Evolutionary conservation across 805 yeast species (phyloP).

Genomic region (Kodamaea leandrae): DNA sequence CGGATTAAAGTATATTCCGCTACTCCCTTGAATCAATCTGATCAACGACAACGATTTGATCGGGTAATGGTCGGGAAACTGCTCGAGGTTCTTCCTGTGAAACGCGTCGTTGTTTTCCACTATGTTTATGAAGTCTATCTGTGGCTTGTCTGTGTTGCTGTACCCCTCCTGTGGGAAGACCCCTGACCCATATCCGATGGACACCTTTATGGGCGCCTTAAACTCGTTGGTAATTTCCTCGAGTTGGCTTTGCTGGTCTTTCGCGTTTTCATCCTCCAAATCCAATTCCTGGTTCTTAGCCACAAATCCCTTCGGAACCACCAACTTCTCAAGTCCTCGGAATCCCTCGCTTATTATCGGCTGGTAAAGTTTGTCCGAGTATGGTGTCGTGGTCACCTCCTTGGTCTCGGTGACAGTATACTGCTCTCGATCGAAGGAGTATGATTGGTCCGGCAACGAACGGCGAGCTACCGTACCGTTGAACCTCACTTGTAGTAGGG

Average conservation of each 20-base stretch:
- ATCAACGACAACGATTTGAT: slow-evolving; percentile 23
- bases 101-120: slow-evolving; percentile 73
- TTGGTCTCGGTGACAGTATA: slow-evolving; percentile 2
- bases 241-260: slow-evolving; percentile 35
- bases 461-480: slow-evolving; percentile 11
- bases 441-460: neutral
- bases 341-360: slow-evolving; percentile 26
- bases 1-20: slow-evolving; percentile 92
- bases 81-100: slow-evolving; percentile 69
- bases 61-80: slow-evolving; percentile 77
- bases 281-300: slow-evolving; percentile 17
- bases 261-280: slow-evolving; percentile 7
- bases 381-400: slow-evolving; percentile 15
- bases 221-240: slow-evolving; percentile 53
- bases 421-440: slow-evolving; percentile 3
- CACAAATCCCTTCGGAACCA: slow-evolving; percentile 15
- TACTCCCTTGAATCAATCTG: slow-evolving; percentile 52
- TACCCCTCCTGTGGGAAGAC: slow-evolving; percentile 70
- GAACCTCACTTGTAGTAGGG: slow-evolving; percentile 8
- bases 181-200: slow-evolving; percentile 95
- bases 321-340: slow-evolving; percentile 22
- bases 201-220: slow-evolving; percentile 68
- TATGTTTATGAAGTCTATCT: slow-evolving; percentile 81
- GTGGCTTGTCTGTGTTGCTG: slow-evolving; percentile 27
- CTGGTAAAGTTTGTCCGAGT: slow-evolving; percentile 26